Base-by-base conservation (phyloP, 1,284 basidiomycete genomes). In the Moesziomyces sp. region DNA sequence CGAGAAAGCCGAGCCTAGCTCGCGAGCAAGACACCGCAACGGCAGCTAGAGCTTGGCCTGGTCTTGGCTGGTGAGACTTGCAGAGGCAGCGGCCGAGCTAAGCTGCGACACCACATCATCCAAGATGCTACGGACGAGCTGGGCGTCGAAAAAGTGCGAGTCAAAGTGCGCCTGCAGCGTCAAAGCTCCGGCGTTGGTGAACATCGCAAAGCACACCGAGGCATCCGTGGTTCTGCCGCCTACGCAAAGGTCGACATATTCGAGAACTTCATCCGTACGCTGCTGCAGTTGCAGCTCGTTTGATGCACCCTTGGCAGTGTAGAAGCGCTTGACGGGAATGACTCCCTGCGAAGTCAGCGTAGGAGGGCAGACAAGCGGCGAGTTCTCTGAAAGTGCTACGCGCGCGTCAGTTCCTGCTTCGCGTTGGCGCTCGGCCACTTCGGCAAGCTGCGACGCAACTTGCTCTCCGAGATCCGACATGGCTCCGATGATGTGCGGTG, bases 301-400 rank as follows among this genome's bases (percentile, higher is more conserved):
- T 1, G 63, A 66, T 13, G 57, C 57, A 8, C 57, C 57, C 8
- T 59, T 21, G 4, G 57, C 48, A 9, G 63, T 66, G 49, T 46
- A 66, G 38, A 66, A 42, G 7, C 44, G 42, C 28, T 59, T 59
- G 45, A 66, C 52, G 14, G 28, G 42, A 14, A 55, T 14, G 9
- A 59, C 57, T 21, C 57, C 57, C 40, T 66, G 63, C n/a, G 63
- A 66, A n/a, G 63, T 66, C 16, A 66, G 21, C 6, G 63, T 66
- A 4, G 63, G 63, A 45, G 57, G 57, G 38, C 63, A 66, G 49
- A 59, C 34, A 13, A 48, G 52, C 11, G 63, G 63, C 19, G 63
- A 54, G 47, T 59, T 66, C 35, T 66, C 57, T 14, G 30, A 59
- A 16, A 66, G 63, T 3, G 63, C 63, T 13, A 59, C 48, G n/a